A percentile compares a stretch with the other conserved stretches of the same genome.
phyloP scores from a whole-genome alignment of 73 alveolate species.

The Durusdinium trenchii region DNA sequence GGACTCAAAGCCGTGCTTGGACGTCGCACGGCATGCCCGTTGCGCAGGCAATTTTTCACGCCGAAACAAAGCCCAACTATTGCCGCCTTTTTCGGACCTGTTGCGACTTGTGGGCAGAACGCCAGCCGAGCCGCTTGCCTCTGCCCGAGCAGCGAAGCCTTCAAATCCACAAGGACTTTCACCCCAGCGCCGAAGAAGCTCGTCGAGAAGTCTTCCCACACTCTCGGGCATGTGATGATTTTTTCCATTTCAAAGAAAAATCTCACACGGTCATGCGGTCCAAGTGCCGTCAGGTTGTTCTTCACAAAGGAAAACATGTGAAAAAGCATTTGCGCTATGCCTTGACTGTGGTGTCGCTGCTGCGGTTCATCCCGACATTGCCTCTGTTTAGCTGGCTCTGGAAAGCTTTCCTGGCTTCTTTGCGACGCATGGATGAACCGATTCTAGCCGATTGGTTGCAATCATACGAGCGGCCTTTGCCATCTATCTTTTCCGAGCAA shows the following conservation, averaged over 20 bases:
- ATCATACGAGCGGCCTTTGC: slow-evolving; percentile 2
- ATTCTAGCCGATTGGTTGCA: not conserved
- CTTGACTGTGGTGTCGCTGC: not conserved
- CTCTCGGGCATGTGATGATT: slow-evolving; percentile 17
- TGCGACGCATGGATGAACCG: not conserved
- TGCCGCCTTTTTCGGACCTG: not conserved
- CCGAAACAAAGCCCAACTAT: not conserved
- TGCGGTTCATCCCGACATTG: not conserved
- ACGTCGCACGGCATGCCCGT: slow-evolving; percentile 6
- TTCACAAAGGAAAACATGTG: not conserved
- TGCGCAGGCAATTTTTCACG: slow-evolving; percentile 16
- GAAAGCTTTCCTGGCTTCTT: not conserved
- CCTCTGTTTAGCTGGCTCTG: not conserved
- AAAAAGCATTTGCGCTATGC: not conserved
- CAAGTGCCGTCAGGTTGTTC: not conserved
- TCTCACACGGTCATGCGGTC: not conserved
- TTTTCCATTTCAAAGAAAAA: not conserved
- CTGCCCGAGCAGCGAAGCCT: not conserved
- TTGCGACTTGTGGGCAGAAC: not conserved
- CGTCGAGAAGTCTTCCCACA: not conserved
- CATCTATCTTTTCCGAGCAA: not conserved
- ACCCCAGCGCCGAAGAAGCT: not conserved
- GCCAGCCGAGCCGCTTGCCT: not conserved
- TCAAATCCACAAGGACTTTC: not conserved
- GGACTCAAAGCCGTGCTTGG: slow-evolving; percentile 16